Conservation (phyloP, 176 grass and related monocot species). For the Ensete ventricosum region DNA sequence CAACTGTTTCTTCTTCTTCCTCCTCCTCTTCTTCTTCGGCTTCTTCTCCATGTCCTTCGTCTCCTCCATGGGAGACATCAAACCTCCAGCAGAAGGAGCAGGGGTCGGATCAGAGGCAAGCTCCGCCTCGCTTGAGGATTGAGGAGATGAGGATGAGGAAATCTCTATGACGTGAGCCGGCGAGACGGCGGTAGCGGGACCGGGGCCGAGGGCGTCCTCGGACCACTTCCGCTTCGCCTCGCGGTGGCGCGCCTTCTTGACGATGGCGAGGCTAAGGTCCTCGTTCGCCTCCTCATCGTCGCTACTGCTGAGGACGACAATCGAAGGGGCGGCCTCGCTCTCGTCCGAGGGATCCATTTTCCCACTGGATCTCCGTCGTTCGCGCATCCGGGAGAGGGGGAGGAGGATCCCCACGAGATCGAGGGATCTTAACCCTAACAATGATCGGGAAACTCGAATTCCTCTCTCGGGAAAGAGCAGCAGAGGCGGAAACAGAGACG, state of each 20-base stretch:
- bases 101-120: neutral
- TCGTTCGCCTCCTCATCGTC: constrained; percentile 73
- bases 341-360: constrained; percentile 33
- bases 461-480: too few relatives aligned
- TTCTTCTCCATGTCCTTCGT: constrained; percentile 31
- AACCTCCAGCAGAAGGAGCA: constrained; percentile 12
- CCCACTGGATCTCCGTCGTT: constrained; percentile 28
- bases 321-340: neutral
- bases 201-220: neutral
- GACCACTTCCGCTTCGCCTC: constrained; percentile 25
- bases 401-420: too few relatives aligned
- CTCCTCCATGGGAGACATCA: constrained; percentile 27
- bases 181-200: neutral
- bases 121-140: constrained; percentile 30
- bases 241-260: constrained; percentile 42
- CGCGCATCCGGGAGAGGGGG: constrained; percentile 25
- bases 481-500: too few relatives aligned
- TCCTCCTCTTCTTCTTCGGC: constrained; percentile 34
- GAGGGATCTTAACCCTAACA: too few relatives aligned
- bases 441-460: too few relatives aligned
- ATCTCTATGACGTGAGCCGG: neutral
- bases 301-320: constrained; percentile 23
- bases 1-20: too few relatives aligned
- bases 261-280: constrained; percentile 74
- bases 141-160: constrained; percentile 8